phyloP scores from a whole-genome alignment of 768 basidiomycete genomes.

The Fomitopsis serialis region DNA sequence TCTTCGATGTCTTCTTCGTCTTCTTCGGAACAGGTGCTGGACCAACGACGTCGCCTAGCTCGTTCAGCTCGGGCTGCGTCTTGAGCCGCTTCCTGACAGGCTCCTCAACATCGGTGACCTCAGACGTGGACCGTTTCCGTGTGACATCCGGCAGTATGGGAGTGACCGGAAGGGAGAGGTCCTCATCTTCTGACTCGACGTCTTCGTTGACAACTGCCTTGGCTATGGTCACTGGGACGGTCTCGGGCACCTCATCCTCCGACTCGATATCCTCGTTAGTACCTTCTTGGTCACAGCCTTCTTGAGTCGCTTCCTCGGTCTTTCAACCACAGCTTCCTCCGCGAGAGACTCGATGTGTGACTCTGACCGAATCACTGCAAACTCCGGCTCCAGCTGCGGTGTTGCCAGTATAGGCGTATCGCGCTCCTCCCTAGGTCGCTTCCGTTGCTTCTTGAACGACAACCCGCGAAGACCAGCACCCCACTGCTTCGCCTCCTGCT shows the following conservation, averaged over 20 bases:
- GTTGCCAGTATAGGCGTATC: not conserved
- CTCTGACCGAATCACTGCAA: too few species aligned
- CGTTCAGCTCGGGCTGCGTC: slow-evolving; percentile 11
- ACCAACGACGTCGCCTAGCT: slow-evolving; percentile 10
- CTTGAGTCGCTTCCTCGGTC: slow-evolving; percentile 25
- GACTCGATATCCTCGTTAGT: slow-evolving; percentile 50
- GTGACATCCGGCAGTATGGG: slow-evolving; percentile 10
- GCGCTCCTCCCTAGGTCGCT: slow-evolving; percentile 25
- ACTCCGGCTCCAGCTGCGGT: slow-evolving; percentile 12
- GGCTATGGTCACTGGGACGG: not conserved
- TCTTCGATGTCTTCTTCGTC: slow-evolving; percentile 38
- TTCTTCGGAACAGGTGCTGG: slow-evolving; percentile 11
- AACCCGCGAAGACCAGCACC: slow-evolving; percentile 37
- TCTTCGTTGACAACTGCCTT: slow-evolving; percentile 19
- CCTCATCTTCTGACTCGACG: slow-evolving; percentile 61
- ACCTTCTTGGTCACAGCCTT: slow-evolving; percentile 12
- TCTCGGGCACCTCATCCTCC: slow-evolving; percentile 44
- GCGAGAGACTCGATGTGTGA: slow-evolving; percentile 22
- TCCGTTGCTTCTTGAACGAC: slow-evolving; percentile 40
- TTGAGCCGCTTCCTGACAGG: slow-evolving; percentile 40
- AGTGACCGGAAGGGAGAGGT: slow-evolving; percentile 25
- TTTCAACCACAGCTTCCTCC: slow-evolving; percentile 13
- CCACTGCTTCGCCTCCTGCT: slow-evolving; percentile 37
- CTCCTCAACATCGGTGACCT: slow-evolving; percentile 30
- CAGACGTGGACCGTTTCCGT: slow-evolving; percentile 24